Base-by-base conservation (phyloP, 2,329 filamentous ascomycete genomes). In the Ceratocystis diversiconidia region DNA sequence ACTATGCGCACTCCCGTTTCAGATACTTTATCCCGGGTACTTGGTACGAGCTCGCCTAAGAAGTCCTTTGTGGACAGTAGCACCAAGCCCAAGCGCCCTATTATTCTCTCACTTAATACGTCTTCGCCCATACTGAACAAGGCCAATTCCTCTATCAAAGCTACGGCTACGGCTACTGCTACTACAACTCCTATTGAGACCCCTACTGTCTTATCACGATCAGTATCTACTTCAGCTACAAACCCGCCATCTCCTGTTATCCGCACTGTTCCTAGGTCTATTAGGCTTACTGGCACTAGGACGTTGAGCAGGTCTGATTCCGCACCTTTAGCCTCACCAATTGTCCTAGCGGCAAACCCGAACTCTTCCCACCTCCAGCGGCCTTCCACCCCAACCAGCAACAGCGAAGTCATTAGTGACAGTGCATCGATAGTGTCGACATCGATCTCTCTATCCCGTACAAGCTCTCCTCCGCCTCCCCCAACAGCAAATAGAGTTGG, bases 391-490 rank as follows among this genome's bases (percentile, higher is more conserved):
- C 66, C 66, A 5, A 68, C 61, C 0, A 88, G 89, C 0, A 82
- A 77, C 1, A 91, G 87, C 71, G 89, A 92, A 71, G 78, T 84
- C 65, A 79, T 89, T 44, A 90, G 87, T n/a, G 89, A 92, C 72
- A 89, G 82, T 65, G 85, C 88, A 10, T 91, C 87, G 0, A 78
- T 91, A 25, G 80, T 89, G 3, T 92, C 89, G 17, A 80, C 85
- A 1, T 89, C 88, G 1, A 75, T 88, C 43, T 89, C 82, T 0
- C 78, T 79, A 17, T 85, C 89, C 15, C 82, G 88, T 55, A 84
- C 88, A 17, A 88, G 80, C 71, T 90, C 88, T 3, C 88, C 89
- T 3, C 87, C 86, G 7, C 82, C 89, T 2, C 87, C 86, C 6
- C 82, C 82, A 10, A 61, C 61, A 10, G 48, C 62, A 0, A 71